These are phyloP conservation scores for Chaetomium sp. DNA, from an alignment of 2,329 filamentous ascomycete species.

Conservation along the genomic window DNA sequence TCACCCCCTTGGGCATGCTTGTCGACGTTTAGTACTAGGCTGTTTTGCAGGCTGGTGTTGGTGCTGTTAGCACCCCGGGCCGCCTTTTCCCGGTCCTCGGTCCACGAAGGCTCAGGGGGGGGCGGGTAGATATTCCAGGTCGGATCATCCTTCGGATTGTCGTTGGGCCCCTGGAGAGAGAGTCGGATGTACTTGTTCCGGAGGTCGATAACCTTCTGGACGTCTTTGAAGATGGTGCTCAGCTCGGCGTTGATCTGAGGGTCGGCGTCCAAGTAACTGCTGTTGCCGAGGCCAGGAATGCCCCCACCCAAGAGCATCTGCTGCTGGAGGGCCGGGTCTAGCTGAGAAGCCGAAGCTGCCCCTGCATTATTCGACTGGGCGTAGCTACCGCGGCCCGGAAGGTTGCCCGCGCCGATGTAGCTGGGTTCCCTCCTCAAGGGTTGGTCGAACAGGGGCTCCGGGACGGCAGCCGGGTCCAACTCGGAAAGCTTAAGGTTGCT, in stretches of 20 bases:
- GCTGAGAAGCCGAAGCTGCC: constrained; percentile 14
- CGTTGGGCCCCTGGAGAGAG: constrained; percentile 76
- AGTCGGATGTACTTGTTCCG: constrained; percentile 86
- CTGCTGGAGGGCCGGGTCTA: constrained; percentile 35
- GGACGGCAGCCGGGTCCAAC: constrained; percentile 20
- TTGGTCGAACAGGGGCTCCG: constrained; percentile 25
- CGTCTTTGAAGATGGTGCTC: constrained; percentile 82
- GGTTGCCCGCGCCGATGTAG: constrained; percentile 21
- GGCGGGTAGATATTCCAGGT: constrained; percentile 89
- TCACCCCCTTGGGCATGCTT: constrained; percentile 41
- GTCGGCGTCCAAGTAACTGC: constrained; percentile 71
- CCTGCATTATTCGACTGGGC: constrained; percentile 28
- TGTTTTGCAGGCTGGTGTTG: constrained; percentile 52
- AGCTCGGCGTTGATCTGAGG: constrained; percentile 82
- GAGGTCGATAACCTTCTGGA: constrained; percentile 85
- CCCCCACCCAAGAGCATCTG: constrained; percentile 46
- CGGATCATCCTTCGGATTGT: constrained; percentile 85
- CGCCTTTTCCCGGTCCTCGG: constrained; percentile 52
- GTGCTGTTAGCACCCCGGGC: constrained; percentile 41
- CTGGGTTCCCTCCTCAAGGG: constrained; percentile 29
- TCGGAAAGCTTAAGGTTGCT: constrained; percentile 26
- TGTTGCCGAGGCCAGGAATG: constrained; percentile 64
- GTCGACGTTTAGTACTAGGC: constrained; percentile 45
- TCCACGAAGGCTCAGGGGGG: constrained; percentile 89
- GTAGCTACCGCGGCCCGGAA: constrained; percentile 29